Evolutionary conservation across 345 rosid genomes (phyloP).

Genomic region (Gossypium bickii): DNA sequence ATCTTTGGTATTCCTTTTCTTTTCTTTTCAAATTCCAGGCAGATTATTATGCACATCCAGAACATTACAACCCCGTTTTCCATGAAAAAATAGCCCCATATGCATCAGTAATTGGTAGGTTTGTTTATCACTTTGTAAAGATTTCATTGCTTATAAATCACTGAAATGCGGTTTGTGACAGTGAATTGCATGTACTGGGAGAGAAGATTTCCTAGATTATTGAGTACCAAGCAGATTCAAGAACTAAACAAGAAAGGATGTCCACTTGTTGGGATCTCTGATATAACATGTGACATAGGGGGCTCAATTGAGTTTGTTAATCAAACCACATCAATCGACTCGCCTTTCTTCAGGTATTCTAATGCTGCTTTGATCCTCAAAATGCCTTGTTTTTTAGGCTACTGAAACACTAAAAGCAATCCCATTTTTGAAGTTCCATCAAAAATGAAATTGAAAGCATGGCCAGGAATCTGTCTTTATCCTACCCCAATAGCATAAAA

Average conservation of each 20-base stretch:
- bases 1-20: neutral
- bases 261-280: slow-evolving; percentile 84
- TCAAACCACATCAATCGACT: slow-evolving; percentile 64
- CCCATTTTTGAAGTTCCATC: too few species aligned
- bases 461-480: neutral
- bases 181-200: slow-evolving; percentile 99
- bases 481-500: too few species aligned
- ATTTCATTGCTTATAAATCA: neutral
- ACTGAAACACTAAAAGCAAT: neutral
- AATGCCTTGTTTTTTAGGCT: neutral
- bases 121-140: too few species aligned
- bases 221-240: slow-evolving; percentile 64
- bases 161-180: slow-evolving; percentile 26
- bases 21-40: slow-evolving; percentile 42
- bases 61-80: slow-evolving; percentile 71
- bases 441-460: neutral
- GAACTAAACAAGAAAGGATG: slow-evolving; percentile 52
- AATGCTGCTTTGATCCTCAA: slow-evolving; percentile 2
- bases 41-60: slow-evolving; percentile 92
- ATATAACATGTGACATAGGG: slow-evolving; percentile 83
- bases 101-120: slow-evolving; percentile 75
- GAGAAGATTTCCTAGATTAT: slow-evolving; percentile 69
- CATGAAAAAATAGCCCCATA: slow-evolving; percentile 76
- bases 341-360: slow-evolving; percentile 79
- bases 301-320: slow-evolving; percentile 87